Percentiles rank a stretch among this genome's conserved stretches.
Evolutionary conservation across 345 rosid genomes (phyloP).

Genomic region (Eucalyptus fibrosa): DNA sequence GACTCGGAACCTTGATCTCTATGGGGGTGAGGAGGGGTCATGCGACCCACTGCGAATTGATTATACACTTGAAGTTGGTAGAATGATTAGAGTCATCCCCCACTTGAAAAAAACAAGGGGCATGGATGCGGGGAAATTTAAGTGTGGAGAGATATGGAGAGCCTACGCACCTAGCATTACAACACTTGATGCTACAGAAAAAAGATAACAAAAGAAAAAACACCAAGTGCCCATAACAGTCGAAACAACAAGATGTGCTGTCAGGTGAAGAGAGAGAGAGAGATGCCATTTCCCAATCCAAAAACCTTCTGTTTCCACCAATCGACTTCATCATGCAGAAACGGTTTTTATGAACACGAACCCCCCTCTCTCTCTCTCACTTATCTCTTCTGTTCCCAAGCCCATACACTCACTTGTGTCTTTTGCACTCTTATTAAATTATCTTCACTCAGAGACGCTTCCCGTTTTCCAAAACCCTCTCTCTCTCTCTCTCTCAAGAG

Average conservation of each 20-base stretch:
- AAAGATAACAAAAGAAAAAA: not conserved
- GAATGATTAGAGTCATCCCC: not conserved
- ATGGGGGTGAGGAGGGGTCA: not conserved
- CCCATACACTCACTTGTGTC: conserved; percentile 30
- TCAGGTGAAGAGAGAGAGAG: not conserved
- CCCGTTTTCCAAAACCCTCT: conserved; percentile 33
- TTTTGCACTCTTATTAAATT: not conserved
- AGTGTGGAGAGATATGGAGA: not conserved
- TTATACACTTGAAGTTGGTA: not conserved
- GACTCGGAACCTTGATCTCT: not conserved
- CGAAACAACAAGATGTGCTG: not conserved
- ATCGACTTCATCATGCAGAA: conserved; percentile 22
- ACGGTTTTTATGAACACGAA: not conserved
- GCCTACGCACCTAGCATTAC: not conserved
- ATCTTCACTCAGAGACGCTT: conserved; percentile 1
- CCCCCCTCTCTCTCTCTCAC: conserved; percentile 14
- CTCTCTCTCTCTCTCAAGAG: not conserved
- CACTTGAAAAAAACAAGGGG: not conserved
- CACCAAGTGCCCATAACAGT: not conserved
- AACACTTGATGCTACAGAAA: not conserved
- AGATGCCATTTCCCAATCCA: conserved; percentile 12
- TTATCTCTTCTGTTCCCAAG: conserved; percentile 54
- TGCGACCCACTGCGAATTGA: not conserved
- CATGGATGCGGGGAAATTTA: not conserved
- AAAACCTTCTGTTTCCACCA: not conserved